Percentiles rank a stretch among this genome's conserved stretches.
Evolutionary conservation across 306 rosid genomes (phyloP).

Genomic region (Hippophae gyantsensis): DNA sequence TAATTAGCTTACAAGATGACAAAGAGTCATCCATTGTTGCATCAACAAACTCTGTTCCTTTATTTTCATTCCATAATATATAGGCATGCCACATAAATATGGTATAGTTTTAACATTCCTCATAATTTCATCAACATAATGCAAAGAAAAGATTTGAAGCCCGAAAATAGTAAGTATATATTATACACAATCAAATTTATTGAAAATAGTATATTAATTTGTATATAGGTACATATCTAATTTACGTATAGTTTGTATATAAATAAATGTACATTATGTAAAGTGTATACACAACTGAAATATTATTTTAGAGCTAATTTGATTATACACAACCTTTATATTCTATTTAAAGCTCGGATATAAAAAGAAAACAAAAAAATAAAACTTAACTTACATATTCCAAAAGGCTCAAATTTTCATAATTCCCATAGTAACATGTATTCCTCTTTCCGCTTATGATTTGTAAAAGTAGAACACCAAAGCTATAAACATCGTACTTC

Average conservation of each 20-base stretch:
- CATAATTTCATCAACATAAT: background rate
- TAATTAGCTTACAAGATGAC: constrained; percentile 31
- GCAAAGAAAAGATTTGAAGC: background rate
- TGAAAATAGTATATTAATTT: no score
- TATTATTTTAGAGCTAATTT: no score
- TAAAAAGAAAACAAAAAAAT: no score
- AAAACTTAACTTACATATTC: constrained; percentile 35
- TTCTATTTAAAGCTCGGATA: no score
- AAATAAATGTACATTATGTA: no score
- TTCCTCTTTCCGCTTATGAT: constrained; percentile 54
- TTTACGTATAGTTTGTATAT: no score
- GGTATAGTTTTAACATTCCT: background rate
- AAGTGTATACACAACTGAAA: no score
- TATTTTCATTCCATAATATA: constrained; percentile 38
- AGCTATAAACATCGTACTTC: constrained; percentile 39
- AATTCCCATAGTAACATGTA: constrained; percentile 28
- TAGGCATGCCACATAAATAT: constrained; percentile 29
- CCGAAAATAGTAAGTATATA: no score
- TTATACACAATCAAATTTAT: no score
- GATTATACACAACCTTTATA: no score
- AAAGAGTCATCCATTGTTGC: constrained; percentile 40
- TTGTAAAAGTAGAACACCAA: constrained; percentile 43
- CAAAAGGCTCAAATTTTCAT: constrained; percentile 39
- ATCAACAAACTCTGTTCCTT: constrained; percentile 40
- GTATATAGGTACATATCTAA: no score